Evolutionary conservation across 2,329 filamentous ascomycete species (phyloP).

Genomic region (Fulvia fulva): DNA sequence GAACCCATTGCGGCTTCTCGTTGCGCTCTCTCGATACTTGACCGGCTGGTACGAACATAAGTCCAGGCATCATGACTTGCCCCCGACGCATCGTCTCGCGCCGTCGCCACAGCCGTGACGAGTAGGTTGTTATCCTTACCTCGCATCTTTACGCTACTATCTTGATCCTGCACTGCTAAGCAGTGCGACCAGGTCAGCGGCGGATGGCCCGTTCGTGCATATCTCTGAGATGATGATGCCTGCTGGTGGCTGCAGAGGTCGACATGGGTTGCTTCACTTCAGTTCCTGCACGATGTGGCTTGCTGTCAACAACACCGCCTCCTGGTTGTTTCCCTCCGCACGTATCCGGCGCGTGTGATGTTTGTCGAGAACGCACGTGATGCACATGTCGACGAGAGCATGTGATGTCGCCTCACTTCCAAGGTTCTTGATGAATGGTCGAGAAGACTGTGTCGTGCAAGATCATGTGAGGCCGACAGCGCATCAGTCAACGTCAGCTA

Average conservation of each 20-base stretch:
- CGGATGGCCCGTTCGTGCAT: not conserved
- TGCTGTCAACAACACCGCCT: not conserved
- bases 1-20: not conserved
- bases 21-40: not conserved
- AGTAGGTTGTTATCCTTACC: not conserved
- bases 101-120: not conserved
- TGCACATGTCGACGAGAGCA: not conserved
- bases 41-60: not conserved
- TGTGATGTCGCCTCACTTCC: not conserved
- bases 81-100: not conserved
- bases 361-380: not conserved
- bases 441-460: not conserved
- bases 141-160: not conserved
- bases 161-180: not conserved
- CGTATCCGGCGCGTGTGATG: not conserved
- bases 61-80: constrained; percentile 1
- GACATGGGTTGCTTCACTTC: not conserved
- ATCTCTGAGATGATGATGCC: not conserved
- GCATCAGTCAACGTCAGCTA: constrained; percentile 1
- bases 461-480: constrained; percentile 3
- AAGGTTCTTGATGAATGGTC: not conserved
- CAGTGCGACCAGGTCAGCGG: not conserved
- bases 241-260: not conserved
- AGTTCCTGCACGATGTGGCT: not conserved
- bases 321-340: not conserved